Base-by-base conservation (phyloP, 2,329 filamentous ascomycete genomes). In the Arthrobotrys pseudoclavata region DNA sequence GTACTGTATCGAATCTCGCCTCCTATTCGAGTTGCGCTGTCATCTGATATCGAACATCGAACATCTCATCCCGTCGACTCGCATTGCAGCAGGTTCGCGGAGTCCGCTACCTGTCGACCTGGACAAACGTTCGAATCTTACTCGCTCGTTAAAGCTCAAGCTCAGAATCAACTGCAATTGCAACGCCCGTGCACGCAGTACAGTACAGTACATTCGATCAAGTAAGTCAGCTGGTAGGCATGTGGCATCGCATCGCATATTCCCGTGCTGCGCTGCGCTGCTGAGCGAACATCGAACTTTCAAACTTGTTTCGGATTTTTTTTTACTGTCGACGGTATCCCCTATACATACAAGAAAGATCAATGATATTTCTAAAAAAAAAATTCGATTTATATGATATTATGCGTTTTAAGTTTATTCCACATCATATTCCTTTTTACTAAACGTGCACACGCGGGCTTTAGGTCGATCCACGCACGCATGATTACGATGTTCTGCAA, bases 51-150 rank as follows among this genome's bases (percentile, higher is more conserved):
- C n/a, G 13, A 18, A 15, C 12, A 13, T 40, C 37, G 37, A 40
- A 9, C 34, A 55, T 67, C 62, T 26, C 62, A 55, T 40, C 62
- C 12, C 47, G 37, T 67, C 26, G 61, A 40, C 10, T 40, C 18
- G 42, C 42, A 45, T 45, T 45, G n/a, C 47, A 40, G n/a, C 18
- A 42, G 52, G 2, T 22, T 60, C 20, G 20, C 34, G 1, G 20
- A 42, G 52, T 53, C 50, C 24, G 50, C 18, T 50, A n/a, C 20
- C 34, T 24, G 55, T 42, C 55, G 12, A 42, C n/a, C n/a, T 20
- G 40, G 26, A 45, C 40, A 45, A 15, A 13, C 7, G 31, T n/a
- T 34, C 29, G 1, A 34, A 53, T 40, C 31, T 31, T 29, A 57
- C 52, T 57, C 31, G 42, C 26, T 50, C 45, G 42, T 34, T 40